Evolutionary conservation across 1,139 yeast genomes (phyloP).

Genomic region (Zygoascus sp.): DNA sequence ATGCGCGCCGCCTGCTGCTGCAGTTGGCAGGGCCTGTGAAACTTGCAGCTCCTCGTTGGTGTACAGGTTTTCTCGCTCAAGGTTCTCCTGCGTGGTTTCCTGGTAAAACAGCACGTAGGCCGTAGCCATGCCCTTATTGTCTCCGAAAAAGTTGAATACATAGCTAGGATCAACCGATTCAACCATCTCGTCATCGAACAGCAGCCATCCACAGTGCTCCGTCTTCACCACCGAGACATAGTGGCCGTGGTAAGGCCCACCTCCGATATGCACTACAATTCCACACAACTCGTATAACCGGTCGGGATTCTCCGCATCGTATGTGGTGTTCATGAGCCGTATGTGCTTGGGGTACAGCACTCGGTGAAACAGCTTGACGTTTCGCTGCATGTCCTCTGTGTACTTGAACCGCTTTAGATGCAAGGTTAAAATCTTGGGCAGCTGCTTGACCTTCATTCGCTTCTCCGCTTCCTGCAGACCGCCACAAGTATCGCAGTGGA

Average conservation of each 20-base stretch:
- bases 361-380: slow-evolving; percentile 82
- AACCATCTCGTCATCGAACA: slow-evolving; percentile 93
- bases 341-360: slow-evolving; percentile 75
- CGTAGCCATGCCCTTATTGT: slow-evolving; percentile 81
- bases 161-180: slow-evolving; percentile 81
- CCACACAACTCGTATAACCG: slow-evolving; percentile 77
- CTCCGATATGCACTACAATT: slow-evolving; percentile 90
- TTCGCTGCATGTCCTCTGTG: slow-evolving; percentile 73
- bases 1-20: slow-evolving; percentile 3
- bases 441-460: slow-evolving; percentile 71
- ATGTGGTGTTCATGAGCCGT: slow-evolving; percentile 71
- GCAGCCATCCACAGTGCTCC: slow-evolving; percentile 75
- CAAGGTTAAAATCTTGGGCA: slow-evolving; percentile 75
- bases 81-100: slow-evolving; percentile 30
- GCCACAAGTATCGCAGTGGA: slow-evolving; percentile 86
- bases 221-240: slow-evolving; percentile 85
- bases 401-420: slow-evolving; percentile 90
- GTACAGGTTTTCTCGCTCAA: slow-evolving; percentile 28
- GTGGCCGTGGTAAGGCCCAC: slow-evolving; percentile 98
- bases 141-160: slow-evolving; percentile 85
- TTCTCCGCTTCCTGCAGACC: slow-evolving; percentile 94
- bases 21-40: neutral
- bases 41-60: slow-evolving; percentile 19
- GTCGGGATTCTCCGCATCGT: slow-evolving; percentile 45
- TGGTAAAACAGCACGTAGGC: slow-evolving; percentile 85